phyloP scores from a whole-genome alignment of 2,329 filamentous ascomycete species.

The Apiospora sp. region DNA sequence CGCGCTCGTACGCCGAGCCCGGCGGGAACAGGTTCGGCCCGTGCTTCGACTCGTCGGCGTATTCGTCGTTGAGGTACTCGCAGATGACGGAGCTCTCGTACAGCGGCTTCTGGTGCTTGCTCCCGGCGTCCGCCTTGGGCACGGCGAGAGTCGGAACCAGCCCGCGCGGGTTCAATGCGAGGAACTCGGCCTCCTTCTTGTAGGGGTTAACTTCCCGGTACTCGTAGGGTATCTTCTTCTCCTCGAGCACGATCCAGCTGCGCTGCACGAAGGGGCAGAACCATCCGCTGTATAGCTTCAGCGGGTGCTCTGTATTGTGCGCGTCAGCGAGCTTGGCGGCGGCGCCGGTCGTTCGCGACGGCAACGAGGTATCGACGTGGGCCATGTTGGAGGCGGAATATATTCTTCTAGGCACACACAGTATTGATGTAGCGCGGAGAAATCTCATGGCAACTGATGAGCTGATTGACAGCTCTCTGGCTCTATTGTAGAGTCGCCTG shows the following conservation, averaged over 20 bases:
- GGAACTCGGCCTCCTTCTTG: conserved; percentile 72
- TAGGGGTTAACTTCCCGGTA: conserved; percentile 84
- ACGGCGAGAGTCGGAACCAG: conserved; percentile 75
- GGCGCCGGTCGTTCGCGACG: conserved; percentile 55
- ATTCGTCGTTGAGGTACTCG: conserved; percentile 80
- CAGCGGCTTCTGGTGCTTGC: conserved; percentile 60
- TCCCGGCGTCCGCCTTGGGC: conserved; percentile 40
- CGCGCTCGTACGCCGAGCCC: conserved; percentile 67
- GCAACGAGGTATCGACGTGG: conserved; percentile 57
- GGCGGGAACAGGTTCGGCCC: conserved; percentile 62
- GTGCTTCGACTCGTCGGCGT: conserved; percentile 54
- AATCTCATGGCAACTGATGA: background rate
- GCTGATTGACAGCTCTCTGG: background rate
- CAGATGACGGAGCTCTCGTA: conserved; percentile 78
- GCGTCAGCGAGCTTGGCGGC: conserved; percentile 56
- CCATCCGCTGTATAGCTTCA: conserved; percentile 78
- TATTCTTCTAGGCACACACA: background rate
- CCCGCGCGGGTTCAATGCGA: conserved; percentile 77
- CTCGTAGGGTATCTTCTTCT: conserved; percentile 77
- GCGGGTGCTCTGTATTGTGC: conserved; percentile 55
- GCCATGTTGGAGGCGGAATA: conserved; percentile 45
- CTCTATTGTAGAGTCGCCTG: background rate
- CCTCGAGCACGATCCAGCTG: conserved; percentile 75
- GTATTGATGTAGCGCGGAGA: background rate
- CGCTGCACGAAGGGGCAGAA: conserved; percentile 78